Percentiles rank a stretch among this genome's conserved stretches.
phyloP scores from a whole-genome alignment of 2,329 filamentous ascomycete species.

The Ascochyta clinopodiicola region DNA sequence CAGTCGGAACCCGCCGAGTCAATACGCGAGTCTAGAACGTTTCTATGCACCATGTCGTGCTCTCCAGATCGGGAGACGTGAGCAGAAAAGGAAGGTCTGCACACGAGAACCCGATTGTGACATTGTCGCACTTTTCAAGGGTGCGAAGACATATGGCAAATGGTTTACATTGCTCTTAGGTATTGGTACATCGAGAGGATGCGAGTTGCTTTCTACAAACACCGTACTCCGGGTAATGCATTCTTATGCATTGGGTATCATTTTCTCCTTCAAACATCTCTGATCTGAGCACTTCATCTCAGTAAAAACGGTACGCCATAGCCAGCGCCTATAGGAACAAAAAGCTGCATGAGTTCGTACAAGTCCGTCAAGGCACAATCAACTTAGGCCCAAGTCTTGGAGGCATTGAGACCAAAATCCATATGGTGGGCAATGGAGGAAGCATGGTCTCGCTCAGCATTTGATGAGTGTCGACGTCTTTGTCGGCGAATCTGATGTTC shows the following conservation, averaged over 20 bases:
- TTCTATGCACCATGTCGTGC: background rate
- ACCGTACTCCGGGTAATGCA: background rate
- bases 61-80: background rate
- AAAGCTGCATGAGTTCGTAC: background rate
- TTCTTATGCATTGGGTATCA: conserved; percentile 16
- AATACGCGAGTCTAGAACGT: conserved; percentile 6
- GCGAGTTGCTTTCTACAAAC: background rate
- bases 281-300: conserved; percentile 44
- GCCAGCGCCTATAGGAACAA: background rate
- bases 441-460: conserved; percentile 43
- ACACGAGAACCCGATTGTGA: background rate
- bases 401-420: conserved; percentile 35
- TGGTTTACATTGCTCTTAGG: background rate
- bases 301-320: conserved; percentile 31
- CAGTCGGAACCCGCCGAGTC: conserved; percentile 8
- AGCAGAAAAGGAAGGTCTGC: background rate
- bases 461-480: conserved; percentile 48
- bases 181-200: background rate
- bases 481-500: conserved; percentile 58
- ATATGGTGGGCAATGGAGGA: conserved; percentile 46
- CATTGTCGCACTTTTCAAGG: background rate
- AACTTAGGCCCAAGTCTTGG: conserved; percentile 38
- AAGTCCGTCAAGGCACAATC: background rate
- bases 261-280: conserved; percentile 20
- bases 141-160: too few relatives aligned